Base-by-base conservation (phyloP, 2,329 filamentous ascomycete genomes). In the Xylaria hypoxylon region DNA sequence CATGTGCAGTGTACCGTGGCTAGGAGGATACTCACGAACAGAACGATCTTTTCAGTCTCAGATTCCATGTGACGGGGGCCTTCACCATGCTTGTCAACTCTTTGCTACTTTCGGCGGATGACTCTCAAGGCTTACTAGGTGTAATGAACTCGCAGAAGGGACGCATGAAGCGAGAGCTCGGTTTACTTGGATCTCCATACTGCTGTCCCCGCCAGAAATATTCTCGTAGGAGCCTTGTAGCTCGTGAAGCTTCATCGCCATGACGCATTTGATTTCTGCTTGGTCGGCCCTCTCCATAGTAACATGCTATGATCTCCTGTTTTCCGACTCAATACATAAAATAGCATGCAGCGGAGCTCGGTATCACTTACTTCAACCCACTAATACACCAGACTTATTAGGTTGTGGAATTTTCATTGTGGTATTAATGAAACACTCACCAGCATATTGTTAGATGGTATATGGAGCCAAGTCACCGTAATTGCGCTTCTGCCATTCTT, bases 121-220 rank as follows among this genome's bases (percentile, higher is more conserved):
- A 17, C 28, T 13, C 22, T 7, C n/a, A 44, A 33, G 3, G 59
- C 63, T 69, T 70, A 72, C 67, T 53, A 33, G 50, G 51, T 45
- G 51, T 42, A 35, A 65, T 45, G 10, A 22, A 56, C 7, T 65
- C 33, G 48, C 62, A 68, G 24, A 68, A 65, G 3, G 65, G 65
- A 8, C 65, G 62, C 65, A 68, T 68, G 48, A 68, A 68, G n/a
- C 58, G 61, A 1, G 65, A 65, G 17, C 44, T 56, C 28, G 62
- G 47, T 5, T 55, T 65, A 28, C 22, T n/a, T 31, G 28, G 24
- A 35, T 52, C 24, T n/a, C 50, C 62, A 45, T 65, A 61, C 13
- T 52, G 40, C 31, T 66, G 63, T 13, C 58, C 58, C 31, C 59
- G 56, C 59, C 66, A 66, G 38, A 66, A 65, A 45, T 47, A 59